These are phyloP conservation scores for Pezicula rhizophila DNA, from an alignment of 2,329 filamentous ascomycete genomes.

Conservation along the genomic window DNA sequence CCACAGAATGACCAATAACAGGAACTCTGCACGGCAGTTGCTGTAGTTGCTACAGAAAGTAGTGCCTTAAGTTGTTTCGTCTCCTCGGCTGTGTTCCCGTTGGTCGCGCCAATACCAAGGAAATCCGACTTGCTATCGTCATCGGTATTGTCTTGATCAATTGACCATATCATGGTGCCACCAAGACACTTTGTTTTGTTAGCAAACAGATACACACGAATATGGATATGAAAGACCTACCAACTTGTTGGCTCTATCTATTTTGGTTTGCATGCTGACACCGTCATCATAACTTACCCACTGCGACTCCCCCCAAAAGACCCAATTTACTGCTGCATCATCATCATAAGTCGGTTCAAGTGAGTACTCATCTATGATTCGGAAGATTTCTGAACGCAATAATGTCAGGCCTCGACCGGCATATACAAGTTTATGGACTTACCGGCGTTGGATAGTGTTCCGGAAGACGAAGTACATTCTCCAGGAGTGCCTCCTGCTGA, in stretches of 20 bases:
- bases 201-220: neutral
- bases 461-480: conserved; percentile 19
- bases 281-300: conserved; percentile 24
- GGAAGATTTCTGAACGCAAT: conserved; percentile 26
- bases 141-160: conserved; percentile 5
- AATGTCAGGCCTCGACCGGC: conserved; percentile 14
- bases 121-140: conserved; percentile 7
- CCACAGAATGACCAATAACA: conserved; percentile 14
- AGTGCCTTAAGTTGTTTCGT: conserved; percentile 3
- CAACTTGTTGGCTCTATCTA: conserved; percentile 24
- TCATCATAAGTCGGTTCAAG: conserved; percentile 15
- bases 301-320: conserved; percentile 28
- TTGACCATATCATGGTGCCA: neutral
- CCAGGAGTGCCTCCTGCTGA: conserved; percentile 5
- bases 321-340: conserved; percentile 27
- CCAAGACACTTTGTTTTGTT: neutral
- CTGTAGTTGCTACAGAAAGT: conserved; percentile 1
- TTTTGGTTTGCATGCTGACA: conserved; percentile 15
- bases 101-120: conserved; percentile 10
- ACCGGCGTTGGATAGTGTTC: conserved; percentile 26
- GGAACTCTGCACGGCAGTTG: conserved; percentile 2
- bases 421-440: conserved; percentile 12
- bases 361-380: conserved; percentile 14
- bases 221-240: neutral
- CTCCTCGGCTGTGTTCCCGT: conserved; percentile 4